A percentile compares a stretch with the other conserved stretches of the same genome.
Evolutionary conservation across 768 basidiomycete genomes (phyloP).

Genomic region (Tricholoma flavovirens): DNA sequence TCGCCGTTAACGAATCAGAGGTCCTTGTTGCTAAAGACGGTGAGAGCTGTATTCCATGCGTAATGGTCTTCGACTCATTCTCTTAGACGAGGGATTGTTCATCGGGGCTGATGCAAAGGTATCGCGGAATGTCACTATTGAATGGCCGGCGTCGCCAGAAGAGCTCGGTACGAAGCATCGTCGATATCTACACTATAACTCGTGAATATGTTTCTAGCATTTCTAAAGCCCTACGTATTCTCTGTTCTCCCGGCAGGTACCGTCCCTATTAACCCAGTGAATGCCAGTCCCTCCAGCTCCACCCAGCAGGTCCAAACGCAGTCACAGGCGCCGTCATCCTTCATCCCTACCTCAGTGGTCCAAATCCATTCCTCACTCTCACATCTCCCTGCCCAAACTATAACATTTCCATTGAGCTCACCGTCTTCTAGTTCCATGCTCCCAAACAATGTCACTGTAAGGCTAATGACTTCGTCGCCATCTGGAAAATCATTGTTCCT

Average conservation of each 20-base stretch:
- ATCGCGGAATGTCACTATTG: slow-evolving; percentile 44
- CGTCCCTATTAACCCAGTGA: slow-evolving; percentile 27
- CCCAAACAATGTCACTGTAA: slow-evolving; percentile 44
- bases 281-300: slow-evolving; percentile 16
- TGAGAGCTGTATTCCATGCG: slow-evolving; percentile 31
- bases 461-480: slow-evolving; percentile 57
- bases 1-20: slow-evolving; percentile 53
- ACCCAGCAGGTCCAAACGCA: slow-evolving; percentile 20
- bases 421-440: slow-evolving; percentile 23
- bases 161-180: slow-evolving; percentile 50
- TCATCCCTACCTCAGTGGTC: slow-evolving; percentile 52
- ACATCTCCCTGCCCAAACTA: slow-evolving; percentile 50
- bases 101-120: slow-evolving; percentile 55
- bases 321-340: slow-evolving; percentile 13
- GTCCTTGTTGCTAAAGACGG: slow-evolving; percentile 75
- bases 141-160: slow-evolving; percentile 79
- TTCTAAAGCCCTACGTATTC: slow-evolving; percentile 72
- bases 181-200: neutral
- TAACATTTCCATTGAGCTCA: slow-evolving; percentile 56
- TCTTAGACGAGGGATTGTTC: slow-evolving; percentile 61
- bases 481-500: slow-evolving; percentile 52
- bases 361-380: slow-evolving; percentile 72
- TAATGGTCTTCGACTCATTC: neutral
- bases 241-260: slow-evolving; percentile 69
- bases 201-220: slow-evolving; percentile 36